These are phyloP conservation scores for Sicyos edulis DNA, from an alignment of 306 rosid genomes.

Conservation along the genomic window DNA sequence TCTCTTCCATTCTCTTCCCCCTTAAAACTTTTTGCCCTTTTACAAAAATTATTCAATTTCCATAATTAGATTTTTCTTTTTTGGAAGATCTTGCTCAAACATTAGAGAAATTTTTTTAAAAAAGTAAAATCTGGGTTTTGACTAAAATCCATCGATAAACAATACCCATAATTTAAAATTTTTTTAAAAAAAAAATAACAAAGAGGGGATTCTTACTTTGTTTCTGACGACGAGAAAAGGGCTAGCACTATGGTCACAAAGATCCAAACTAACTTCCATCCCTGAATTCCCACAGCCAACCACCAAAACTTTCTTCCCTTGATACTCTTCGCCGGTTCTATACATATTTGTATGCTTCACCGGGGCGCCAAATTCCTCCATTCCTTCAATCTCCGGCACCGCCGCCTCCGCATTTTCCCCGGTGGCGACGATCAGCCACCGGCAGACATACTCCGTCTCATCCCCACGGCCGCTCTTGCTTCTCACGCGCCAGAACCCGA, in stretches of 20 bases:
- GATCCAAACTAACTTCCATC: constrained; percentile 75
- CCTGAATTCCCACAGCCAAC: constrained; percentile 81
- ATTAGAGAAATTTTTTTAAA: background rate
- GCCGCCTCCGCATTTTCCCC: constrained; percentile 79
- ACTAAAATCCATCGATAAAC: background rate
- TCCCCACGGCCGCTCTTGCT: background rate
- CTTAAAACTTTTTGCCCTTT: background rate
- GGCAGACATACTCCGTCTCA: constrained; percentile 35
- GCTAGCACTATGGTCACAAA: constrained; percentile 50
- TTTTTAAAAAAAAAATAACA: background rate
- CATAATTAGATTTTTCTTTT: constrained; percentile 8
- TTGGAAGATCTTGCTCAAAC: background rate
- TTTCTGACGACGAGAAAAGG: constrained; percentile 65
- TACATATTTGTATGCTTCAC: constrained; percentile 54
- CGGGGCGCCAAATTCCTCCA: constrained; percentile 32
- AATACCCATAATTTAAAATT: constrained; percentile 18
- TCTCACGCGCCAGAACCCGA: constrained; percentile 46
- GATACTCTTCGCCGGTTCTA: constrained; percentile 50
- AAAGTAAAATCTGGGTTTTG: background rate
- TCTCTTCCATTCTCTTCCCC: background rate
- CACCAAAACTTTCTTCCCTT: constrained; percentile 51
- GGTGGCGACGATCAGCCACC: constrained; percentile 62
- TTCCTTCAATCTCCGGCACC: constrained; percentile 46
- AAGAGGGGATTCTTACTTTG: constrained; percentile 34
- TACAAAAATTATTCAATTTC: background rate